phyloP scores from a whole-genome alignment of 306 rosid genomes.

The Glycine tomentella region DNA sequence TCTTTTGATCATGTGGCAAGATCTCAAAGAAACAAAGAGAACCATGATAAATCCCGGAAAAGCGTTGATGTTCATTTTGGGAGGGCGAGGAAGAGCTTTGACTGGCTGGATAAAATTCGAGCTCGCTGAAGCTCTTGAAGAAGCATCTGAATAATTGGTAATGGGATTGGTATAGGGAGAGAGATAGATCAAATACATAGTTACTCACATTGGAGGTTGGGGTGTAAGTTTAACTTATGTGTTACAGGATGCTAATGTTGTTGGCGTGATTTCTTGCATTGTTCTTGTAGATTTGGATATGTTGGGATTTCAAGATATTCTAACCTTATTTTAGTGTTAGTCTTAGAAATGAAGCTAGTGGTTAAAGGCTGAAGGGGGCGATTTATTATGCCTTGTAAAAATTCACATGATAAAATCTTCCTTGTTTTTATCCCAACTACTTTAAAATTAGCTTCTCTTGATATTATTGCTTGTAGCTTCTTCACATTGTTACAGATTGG shows the following conservation, averaged over 20 bases:
- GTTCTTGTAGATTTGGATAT: conserved; percentile 53
- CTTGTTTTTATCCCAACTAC: not conserved
- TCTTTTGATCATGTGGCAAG: conserved; percentile 70
- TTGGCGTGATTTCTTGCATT: conserved; percentile 43
- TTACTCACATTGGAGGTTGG: conserved; percentile 37
- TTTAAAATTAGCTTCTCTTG: not conserved
- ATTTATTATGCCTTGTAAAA: conserved; percentile 27
- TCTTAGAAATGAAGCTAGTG: conserved; percentile 46
- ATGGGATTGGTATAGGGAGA: conserved; percentile 48
- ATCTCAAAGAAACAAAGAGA: conserved; percentile 72
- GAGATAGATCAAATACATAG: conserved; percentile 49
- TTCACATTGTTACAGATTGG: not conserved
- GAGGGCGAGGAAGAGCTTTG: conserved; percentile 76
- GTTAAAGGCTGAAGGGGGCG: conserved; percentile 35
- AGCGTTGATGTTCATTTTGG: conserved; percentile 79
- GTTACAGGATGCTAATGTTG: conserved; percentile 52
- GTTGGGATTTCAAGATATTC: conserved; percentile 57
- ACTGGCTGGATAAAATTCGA: conserved; percentile 85
- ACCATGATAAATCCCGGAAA: conserved; percentile 74
- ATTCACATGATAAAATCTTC: not conserved
- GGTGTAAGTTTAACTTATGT: conserved; percentile 55
- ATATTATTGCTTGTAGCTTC: not conserved
- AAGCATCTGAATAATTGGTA: conserved; percentile 31
- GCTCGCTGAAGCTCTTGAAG: conserved; percentile 57
- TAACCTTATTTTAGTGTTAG: conserved; percentile 55